A percentile compares a stretch with the other conserved stretches of the same genome.
Conservation (phyloP, 176 grass and related monocot species). For the Elaeis guineensis region DNA sequence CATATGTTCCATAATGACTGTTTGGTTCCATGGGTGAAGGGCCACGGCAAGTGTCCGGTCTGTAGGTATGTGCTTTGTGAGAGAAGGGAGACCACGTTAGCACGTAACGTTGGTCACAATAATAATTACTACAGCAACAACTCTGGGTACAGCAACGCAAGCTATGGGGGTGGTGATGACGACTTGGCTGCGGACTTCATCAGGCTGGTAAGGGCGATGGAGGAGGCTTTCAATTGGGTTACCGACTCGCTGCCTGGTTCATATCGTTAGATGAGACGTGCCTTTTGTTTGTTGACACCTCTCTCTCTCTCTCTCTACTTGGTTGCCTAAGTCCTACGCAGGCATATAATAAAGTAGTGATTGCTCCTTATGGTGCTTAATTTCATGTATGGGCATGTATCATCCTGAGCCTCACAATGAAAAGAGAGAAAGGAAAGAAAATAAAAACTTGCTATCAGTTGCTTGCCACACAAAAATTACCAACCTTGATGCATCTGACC, state of each 20-base stretch:
- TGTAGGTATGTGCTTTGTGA: conserved; percentile 33
- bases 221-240: conserved; percentile 50
- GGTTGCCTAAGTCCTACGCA: too few species aligned
- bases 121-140: too few species aligned
- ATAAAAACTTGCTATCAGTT: too few species aligned
- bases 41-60: conserved; percentile 42
- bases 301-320: too few species aligned
- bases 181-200: conserved; percentile 27
- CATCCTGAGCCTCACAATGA: too few species aligned
- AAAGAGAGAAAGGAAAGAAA: too few species aligned
- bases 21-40: conserved; percentile 56
- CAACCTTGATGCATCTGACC: too few species aligned
- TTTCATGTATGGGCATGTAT: too few species aligned
- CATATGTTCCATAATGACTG: conserved; percentile 63
- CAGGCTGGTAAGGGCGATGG: conserved; percentile 48
- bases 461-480: too few species aligned
- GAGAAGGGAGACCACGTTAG: conserved; percentile 11
- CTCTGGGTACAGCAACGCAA: neutral
- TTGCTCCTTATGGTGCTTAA: too few species aligned
- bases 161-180: neutral
- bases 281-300: too few species aligned
- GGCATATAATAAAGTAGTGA: too few species aligned
- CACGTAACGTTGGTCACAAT: neutral
- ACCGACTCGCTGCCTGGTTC: conserved; percentile 19
- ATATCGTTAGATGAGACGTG: conserved; percentile 11